phyloP scores from a whole-genome alignment of 768 basidiomycete genomes.

The Tylopilus sp. region DNA sequence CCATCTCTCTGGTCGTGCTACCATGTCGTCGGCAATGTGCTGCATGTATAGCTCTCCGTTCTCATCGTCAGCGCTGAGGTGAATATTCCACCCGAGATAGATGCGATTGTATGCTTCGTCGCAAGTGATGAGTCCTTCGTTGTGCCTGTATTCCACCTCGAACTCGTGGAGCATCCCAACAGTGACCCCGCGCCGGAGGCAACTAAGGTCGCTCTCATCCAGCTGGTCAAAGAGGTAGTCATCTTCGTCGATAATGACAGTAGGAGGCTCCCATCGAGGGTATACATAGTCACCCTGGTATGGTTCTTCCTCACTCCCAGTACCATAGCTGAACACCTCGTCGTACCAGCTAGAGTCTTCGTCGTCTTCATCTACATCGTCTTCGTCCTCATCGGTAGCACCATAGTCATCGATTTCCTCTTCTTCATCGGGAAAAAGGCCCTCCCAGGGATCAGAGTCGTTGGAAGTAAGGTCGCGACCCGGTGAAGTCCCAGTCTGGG shows the following conservation, averaged over 20 bases:
- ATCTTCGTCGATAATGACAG: conserved; percentile 32
- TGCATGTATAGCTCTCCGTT: conserved; percentile 41
- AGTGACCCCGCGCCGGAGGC: conserved; percentile 61
- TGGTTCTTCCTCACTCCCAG: conserved; percentile 33
- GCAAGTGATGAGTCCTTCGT: conserved; percentile 50
- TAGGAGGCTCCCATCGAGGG: conserved; percentile 61
- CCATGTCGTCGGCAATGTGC: conserved; percentile 39
- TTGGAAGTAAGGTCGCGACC: conserved; percentile 31
- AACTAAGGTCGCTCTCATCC: conserved; percentile 33
- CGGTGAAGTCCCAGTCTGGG: conserved; percentile 12
- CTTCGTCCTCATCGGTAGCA: conserved; percentile 25
- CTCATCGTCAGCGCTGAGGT: conserved; percentile 41
- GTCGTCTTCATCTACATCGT: conserved; percentile 32
- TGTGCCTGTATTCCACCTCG: conserved; percentile 52
- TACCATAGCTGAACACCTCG: conserved; percentile 36
- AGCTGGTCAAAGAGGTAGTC: conserved; percentile 36
- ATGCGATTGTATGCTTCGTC: conserved; percentile 43
- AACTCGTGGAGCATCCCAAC: conserved; percentile 55
- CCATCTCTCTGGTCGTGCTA: conserved; percentile 45
- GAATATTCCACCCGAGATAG: conserved; percentile 69
- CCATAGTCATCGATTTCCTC: conserved; percentile 40
- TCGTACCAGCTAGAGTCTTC: conserved; percentile 30
- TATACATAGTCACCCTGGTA: conserved; percentile 41
- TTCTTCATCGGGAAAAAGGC: conserved; percentile 53
- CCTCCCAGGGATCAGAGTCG: conserved; percentile 66